Evolutionary conservation across 129 eudicot species (phyloP), one percentile per base, ranked within the genome.

Genomic region (Smallanthus sonchifolius): DNA sequence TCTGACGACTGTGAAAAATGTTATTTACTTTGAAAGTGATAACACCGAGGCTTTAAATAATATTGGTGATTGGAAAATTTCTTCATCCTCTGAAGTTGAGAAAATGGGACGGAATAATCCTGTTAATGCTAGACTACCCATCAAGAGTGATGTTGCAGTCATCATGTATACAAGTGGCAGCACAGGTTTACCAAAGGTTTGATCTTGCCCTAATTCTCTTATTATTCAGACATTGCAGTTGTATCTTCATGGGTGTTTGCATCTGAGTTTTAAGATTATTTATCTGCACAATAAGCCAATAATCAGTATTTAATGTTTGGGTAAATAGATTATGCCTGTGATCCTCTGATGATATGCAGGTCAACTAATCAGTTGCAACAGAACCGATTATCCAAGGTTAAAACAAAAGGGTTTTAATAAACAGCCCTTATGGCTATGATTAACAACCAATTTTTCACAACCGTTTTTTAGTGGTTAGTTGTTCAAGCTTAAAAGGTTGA

Each of bases 141-240:
- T 70, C 79, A 86, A 94, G 83, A 85, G 80, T 75, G 97, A 94
- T 72, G 78, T 90, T 85, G 98, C 98, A 66, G 96, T 94, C 67
- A 86, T 90, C 76, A 94, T 94, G 98, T 94, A 94, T 80, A 94
- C 98, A 61, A 94, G 98, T 86, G 97, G 98, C 72, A 94, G 98
- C 82, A 94, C 98, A 32, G 97, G 98, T 84, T 75, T 94, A 71
- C 98, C 98, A 55, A 94, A 94, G 98, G 98, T 94, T 79, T 67
- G 87, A 67, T 67, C 13, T 30, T 19, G 13, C 48, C 64, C 28
- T 66, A 9, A 39, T 47, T 34, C 51, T 68, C 2, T 47, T 66
- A 4, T 65, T 47, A 36, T 37, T 71, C 36, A 37, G 49, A 35
- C 49, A 56, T 15, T 32, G 4, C 8, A 2, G 24, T 5, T 7